phyloP scores from a whole-genome alignment of 495 filamentous ascomycete genomes.

The Podospora pseudopauciseta region DNA sequence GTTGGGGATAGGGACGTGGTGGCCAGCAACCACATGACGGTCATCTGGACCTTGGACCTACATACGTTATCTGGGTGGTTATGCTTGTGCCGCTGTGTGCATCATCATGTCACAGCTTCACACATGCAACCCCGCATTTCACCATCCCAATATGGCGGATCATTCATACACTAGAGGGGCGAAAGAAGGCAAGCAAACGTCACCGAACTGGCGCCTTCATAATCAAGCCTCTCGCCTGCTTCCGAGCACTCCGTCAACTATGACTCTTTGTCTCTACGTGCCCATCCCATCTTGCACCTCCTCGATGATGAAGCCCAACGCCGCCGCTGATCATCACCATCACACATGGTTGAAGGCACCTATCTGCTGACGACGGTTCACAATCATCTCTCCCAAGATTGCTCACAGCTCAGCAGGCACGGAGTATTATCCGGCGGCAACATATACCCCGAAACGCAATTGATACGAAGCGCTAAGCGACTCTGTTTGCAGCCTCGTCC shows the following conservation, averaged over 20 bases:
- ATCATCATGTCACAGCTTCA: neutral
- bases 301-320: neutral
- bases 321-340: neutral
- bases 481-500: neutral
- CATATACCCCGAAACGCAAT: neutral
- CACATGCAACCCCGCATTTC: slow-evolving; percentile 3
- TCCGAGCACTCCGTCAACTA: neutral
- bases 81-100: neutral
- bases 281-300: neutral
- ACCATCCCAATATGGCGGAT: neutral
- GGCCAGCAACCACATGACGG: slow-evolving; percentile 1
- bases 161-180: neutral
- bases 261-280: neutral
- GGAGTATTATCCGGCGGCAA: neutral
- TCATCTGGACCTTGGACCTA: neutral
- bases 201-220: neutral
- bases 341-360: neutral
- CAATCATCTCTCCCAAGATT: neutral
- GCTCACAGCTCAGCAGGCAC: neutral
- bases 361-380: neutral
- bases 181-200: slow-evolving; percentile 7
- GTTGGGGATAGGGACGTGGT: slow-evolving; percentile 2
- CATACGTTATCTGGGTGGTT: neutral
- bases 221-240: neutral
- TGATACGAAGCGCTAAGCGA: neutral